Conservation (phyloP, 73 alveolate genomes). For the Paraurostyla sp. region DNA sequence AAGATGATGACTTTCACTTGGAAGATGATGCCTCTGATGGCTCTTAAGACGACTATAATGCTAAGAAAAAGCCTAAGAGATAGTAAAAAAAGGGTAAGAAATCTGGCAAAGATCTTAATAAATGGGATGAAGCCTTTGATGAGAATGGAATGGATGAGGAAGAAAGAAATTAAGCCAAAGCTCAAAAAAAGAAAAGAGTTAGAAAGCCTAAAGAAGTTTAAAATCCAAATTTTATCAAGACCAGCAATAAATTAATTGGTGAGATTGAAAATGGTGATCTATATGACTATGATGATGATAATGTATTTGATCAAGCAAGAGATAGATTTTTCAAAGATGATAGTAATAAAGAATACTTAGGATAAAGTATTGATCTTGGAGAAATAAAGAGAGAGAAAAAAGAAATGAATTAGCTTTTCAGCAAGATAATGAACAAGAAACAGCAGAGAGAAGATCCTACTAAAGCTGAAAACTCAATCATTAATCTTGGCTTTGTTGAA, state of each 20-base stretch:
- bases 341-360: background rate
- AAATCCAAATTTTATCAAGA: constrained; percentile 5
- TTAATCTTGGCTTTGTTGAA: background rate
- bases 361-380: background rate
- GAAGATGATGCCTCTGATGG: background rate
- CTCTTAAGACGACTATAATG: too few relatives aligned
- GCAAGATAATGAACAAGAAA: background rate
- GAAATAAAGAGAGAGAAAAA: constrained; percentile 9
- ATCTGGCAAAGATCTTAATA: background rate
- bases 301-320: too few relatives aligned
- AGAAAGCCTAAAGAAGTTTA: background rate
- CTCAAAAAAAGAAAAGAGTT: constrained; percentile 1
- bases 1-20: background rate
- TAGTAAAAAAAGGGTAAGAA: background rate
- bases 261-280: background rate
- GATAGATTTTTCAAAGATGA: background rate
- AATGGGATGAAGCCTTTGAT: constrained; percentile 6
- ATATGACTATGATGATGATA: constrained; percentile 20
- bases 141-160: constrained; percentile 5
- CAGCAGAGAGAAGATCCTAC: background rate
- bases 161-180: constrained; percentile 18
- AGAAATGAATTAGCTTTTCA: constrained; percentile 6
- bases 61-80: constrained; percentile 8
- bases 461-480: background rate
- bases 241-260: constrained; percentile 34